Evolutionary conservation across 352 stramenopile species (phyloP), one percentile per base, ranked within the genome.

Genomic region (Peronosclerospora sorghi): DNA sequence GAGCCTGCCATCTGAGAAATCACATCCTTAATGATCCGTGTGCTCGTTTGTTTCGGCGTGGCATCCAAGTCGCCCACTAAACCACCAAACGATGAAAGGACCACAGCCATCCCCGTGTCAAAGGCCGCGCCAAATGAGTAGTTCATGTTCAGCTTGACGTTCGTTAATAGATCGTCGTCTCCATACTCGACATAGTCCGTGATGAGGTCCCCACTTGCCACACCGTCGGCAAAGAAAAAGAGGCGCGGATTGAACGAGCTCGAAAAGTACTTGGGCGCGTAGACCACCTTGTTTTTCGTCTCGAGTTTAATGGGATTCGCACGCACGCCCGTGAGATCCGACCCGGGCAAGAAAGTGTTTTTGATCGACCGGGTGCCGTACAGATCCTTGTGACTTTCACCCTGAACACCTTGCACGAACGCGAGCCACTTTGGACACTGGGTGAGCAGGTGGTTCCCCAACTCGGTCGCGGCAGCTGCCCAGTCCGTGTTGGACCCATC

Each of bases 41-140:
- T 82, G 30, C 72, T 83, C n/a, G 73, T 88, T 51, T 82, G 62
- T 39, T 66, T 67, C 8, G 54, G 30, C 23, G 76, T 84, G 14
- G 44, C 30, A 32, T 92, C 79, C 7, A 73, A 54, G 17, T 59
- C 52, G 20, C 74, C 74, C 32, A 79, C 54, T 15, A 92, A 62
- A 17, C 79, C 76, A n/a, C 79, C 79, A 45, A 92, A 92, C n/a
- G 63, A 83, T 21, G 76, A 89, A 12, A 92, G 45, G 4, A 92
- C 66, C 12, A 86, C 73, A 8, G 79, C 75, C 21, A 68, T 61
- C 14, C 62, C 73, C 1, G 70, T 81, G 29, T 74, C 63, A 17
- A 83, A 69, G 0, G 76, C 63, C 0, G 59, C 41, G 15, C 70
- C 71, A 44, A 87, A 92, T 68, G 83, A 87, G 59, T 86, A 80